phyloP scores from a whole-genome alignment of 1,284 basidiomycete genomes.

The Cutaneotrichosporon spelunceum region DNA sequence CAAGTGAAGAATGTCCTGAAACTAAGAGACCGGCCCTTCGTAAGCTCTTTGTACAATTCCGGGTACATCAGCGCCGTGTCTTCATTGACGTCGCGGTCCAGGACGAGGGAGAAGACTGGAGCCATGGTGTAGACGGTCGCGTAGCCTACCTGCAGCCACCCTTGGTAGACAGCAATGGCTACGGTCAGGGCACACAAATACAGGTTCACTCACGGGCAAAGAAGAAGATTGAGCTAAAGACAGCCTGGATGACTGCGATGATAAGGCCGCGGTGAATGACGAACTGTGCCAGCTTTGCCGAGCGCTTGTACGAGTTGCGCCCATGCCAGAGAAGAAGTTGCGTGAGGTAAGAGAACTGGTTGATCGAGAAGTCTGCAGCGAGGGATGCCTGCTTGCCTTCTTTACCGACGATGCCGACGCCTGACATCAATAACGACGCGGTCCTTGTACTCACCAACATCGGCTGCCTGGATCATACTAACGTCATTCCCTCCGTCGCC shows the following conservation, averaged over 20 bases:
- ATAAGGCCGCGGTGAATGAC: constrained; percentile 98
- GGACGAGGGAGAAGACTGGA: constrained; percentile 92
- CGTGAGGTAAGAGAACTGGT: constrained; percentile 90
- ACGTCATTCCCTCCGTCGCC: constrained; percentile 97
- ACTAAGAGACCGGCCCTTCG: constrained; percentile 87
- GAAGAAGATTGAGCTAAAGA: constrained; percentile 96
- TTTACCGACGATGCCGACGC: constrained; percentile 96
- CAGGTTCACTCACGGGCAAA: constrained; percentile 72
- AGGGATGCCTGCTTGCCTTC: constrained; percentile 98
- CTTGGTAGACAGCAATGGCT: constrained; percentile 93
- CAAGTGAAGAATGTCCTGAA: constrained; percentile 98
- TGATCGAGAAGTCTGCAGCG: constrained; percentile 96
- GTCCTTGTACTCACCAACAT: constrained; percentile 70
- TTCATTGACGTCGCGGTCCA: constrained; percentile 94
- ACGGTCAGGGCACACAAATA: constrained; percentile 21
- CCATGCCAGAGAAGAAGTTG: constrained; percentile 87
- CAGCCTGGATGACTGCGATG: constrained; percentile 95
- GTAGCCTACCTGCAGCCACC: constrained; percentile 97
- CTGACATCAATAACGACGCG: constrained; percentile 52
- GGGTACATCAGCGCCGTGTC: constrained; percentile 94
- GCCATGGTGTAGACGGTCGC: constrained; percentile 99
- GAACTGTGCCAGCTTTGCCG: constrained; percentile 95
- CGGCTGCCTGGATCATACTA: constrained; percentile 93
- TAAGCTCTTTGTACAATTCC: constrained; percentile 95
- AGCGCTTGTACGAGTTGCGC: constrained; percentile 95